Evolutionary conservation across 345 rosid genomes (phyloP).

Genomic region (Conringia planisiliqua): DNA sequence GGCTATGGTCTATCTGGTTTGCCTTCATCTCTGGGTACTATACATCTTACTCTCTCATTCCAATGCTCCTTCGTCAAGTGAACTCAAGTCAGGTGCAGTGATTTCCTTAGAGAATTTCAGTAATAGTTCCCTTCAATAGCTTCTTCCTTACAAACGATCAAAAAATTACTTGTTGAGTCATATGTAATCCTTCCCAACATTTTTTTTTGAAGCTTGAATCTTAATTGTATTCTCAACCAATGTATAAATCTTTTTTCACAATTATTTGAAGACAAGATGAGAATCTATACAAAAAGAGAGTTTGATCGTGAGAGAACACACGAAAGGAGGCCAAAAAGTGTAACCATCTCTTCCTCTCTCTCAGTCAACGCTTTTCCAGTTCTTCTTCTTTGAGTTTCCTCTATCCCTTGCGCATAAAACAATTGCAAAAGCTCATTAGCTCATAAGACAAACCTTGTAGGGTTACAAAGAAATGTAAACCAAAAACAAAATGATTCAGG

Average conservation of each 20-base stretch:
- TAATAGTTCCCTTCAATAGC: constrained; percentile 40
- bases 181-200: not conserved
- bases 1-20: constrained; percentile 60
- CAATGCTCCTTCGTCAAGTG: constrained; percentile 36
- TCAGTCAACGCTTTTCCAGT: constrained; percentile 19
- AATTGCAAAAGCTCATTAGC: not conserved
- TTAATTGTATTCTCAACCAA: constrained; percentile 17
- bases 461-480: not conserved
- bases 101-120: constrained; percentile 71
- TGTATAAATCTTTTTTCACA: constrained; percentile 8
- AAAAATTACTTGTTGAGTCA: not conserved
- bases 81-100: constrained; percentile 61
- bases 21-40: constrained; percentile 90
- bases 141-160: not conserved
- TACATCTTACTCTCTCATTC: constrained; percentile 66
- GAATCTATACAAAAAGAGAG: constrained; percentile 22
- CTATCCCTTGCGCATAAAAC: constrained; percentile 28
- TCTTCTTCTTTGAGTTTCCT: constrained; percentile 22
- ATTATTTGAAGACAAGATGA: constrained; percentile 2
- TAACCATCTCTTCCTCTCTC: constrained; percentile 4
- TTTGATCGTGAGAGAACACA: not conserved
- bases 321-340: not conserved
- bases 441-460: not conserved
- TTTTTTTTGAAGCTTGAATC: not conserved
- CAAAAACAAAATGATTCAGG: not conserved